These are phyloP conservation scores for Fusarium sp. DNA, from an alignment of 2,329 filamentous ascomycete species.

Conservation along the genomic window DNA sequence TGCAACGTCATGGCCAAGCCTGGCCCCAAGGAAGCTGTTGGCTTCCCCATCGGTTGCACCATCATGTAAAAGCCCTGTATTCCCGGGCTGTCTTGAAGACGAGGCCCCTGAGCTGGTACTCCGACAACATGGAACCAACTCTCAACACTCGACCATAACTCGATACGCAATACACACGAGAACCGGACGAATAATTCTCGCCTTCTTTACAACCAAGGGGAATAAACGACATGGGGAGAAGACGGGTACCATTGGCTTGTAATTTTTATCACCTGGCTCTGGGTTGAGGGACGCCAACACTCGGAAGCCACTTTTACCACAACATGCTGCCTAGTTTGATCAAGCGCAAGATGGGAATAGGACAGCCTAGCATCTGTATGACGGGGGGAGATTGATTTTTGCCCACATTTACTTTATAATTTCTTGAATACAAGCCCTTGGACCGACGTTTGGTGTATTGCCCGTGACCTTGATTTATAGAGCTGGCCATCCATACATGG, in stretches of 20 bases:
- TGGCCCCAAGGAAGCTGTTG: slow-evolving; percentile 23
- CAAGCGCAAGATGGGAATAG: background rate
- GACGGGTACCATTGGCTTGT: slow-evolving; percentile 25
- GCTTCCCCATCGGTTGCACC: slow-evolving; percentile 47
- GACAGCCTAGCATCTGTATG: slow-evolving; percentile 7
- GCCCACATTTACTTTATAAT: slow-evolving; percentile 1
- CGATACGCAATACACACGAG: background rate
- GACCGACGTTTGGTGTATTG: background rate
- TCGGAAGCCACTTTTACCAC: slow-evolving; percentile 32
- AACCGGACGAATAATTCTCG: slow-evolving; percentile 1
- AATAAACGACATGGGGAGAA: slow-evolving; percentile 22
- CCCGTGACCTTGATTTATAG: background rate
- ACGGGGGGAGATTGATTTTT: background rate
- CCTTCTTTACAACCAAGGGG: slow-evolving; percentile 11
- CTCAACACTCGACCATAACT: background rate
- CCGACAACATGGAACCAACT: background rate
- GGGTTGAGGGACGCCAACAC: slow-evolving; percentile 38
- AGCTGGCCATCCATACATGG: background rate
- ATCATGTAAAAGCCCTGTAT: slow-evolving; percentile 48
- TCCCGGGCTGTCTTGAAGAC: slow-evolving; percentile 5
- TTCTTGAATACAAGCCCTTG: slow-evolving; percentile 42
- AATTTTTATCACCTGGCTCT: slow-evolving; percentile 28
- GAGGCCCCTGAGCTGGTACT: background rate
- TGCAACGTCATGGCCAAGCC: slow-evolving; percentile 49
- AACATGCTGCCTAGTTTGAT: slow-evolving; percentile 12